A percentile compares a stretch with the other conserved stretches of the same genome.
phyloP scores from a whole-genome alignment of 177 flowering plant species.

The Vitis hybrid region DNA sequence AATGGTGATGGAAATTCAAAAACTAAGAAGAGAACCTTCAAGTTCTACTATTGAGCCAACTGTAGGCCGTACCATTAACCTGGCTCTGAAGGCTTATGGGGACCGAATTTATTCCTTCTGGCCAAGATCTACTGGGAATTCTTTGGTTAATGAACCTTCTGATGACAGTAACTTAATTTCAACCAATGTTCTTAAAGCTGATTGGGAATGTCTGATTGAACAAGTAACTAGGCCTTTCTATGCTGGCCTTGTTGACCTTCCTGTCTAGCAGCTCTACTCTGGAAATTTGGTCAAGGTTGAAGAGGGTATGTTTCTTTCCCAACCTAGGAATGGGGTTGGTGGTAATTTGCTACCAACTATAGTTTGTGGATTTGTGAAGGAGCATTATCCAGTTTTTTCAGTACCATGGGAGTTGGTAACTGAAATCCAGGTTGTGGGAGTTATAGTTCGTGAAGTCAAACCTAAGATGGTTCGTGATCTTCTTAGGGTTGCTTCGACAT shows the following conservation, averaged over 20 bases:
- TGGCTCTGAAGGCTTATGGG: no score
- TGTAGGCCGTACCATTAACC: no score
- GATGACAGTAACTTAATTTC: conserved; percentile 25
- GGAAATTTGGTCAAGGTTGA: conserved; percentile 83
- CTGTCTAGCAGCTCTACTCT: conserved; percentile 90
- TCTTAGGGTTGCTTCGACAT: conserved; percentile 63
- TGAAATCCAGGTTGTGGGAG: conserved; percentile 85
- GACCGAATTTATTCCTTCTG: conserved; percentile 74
- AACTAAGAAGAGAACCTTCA: conserved; percentile 44
- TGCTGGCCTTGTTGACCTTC: conserved; percentile 9
- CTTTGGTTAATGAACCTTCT: conserved; percentile 23
- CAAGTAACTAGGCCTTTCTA: no score
- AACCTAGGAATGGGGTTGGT: conserved; percentile 65
- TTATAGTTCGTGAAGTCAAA: conserved; percentile 73
- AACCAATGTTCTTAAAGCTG: conserved; percentile 39
- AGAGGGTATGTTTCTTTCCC: conserved; percentile 97
- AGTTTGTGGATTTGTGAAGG: conserved; percentile 89
- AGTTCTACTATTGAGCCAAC: no score
- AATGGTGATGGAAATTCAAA: conserved; percentile 76
- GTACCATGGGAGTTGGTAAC: conserved; percentile 94
- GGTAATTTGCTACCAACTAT: conserved; percentile 72
- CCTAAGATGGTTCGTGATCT: conserved; percentile 97
- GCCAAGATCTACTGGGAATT: conserved; percentile 59
- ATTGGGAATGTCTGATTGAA: conserved; percentile 53
- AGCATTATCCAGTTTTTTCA: conserved; percentile 92